These are phyloP conservation scores for Fibroporia radiculosa DNA, from an alignment of 768 basidiomycete genomes.

Conservation along the genomic window DNA sequence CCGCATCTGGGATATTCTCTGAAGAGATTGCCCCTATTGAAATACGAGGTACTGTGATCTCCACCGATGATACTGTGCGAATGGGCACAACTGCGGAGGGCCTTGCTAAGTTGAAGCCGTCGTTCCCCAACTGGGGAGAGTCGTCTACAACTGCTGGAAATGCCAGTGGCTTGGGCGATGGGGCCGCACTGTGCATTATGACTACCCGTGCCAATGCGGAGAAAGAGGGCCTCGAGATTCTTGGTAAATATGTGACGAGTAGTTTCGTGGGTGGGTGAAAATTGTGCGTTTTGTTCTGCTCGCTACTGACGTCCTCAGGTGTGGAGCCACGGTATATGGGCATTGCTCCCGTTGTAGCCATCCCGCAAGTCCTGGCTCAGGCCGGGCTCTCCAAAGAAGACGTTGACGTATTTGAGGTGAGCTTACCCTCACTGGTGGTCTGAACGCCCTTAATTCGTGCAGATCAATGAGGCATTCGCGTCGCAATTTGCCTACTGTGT, in stretches of 20 bases:
- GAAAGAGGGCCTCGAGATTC: constrained; percentile 65
- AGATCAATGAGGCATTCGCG: constrained; percentile 91
- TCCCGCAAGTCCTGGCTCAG: constrained; percentile 59
- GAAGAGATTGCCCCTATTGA: constrained; percentile 88
- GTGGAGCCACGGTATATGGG: constrained; percentile 78
- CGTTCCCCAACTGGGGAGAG: constrained; percentile 75
- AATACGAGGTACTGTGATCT: constrained; percentile 56
- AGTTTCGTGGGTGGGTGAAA: constrained; percentile 59
- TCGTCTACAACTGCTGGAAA: constrained; percentile 75
- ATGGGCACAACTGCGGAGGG: constrained; percentile 74
- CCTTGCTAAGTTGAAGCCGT: constrained; percentile 75
- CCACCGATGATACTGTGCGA: constrained; percentile 83
- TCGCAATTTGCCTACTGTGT: constrained; percentile 93
- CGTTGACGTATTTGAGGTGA: constrained; percentile 69
- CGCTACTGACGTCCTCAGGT: constrained; percentile 30
- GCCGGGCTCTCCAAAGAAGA: constrained; percentile 62
- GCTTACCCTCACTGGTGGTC: neutral
- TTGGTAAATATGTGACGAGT: constrained; percentile 78
- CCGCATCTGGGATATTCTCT: constrained; percentile 63
- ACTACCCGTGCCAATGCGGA: constrained; percentile 75
- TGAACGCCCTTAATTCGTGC: neutral
- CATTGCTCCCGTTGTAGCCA: constrained; percentile 62
- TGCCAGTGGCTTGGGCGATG: constrained; percentile 87
- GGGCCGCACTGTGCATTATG: constrained; percentile 78
- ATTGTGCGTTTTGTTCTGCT: neutral